A percentile compares a stretch with the other conserved stretches of the same genome.
These are phyloP conservation scores for Rugonectria rugulosa DNA, from an alignment of 2,329 filamentous ascomycete species.

Conservation along the genomic window DNA sequence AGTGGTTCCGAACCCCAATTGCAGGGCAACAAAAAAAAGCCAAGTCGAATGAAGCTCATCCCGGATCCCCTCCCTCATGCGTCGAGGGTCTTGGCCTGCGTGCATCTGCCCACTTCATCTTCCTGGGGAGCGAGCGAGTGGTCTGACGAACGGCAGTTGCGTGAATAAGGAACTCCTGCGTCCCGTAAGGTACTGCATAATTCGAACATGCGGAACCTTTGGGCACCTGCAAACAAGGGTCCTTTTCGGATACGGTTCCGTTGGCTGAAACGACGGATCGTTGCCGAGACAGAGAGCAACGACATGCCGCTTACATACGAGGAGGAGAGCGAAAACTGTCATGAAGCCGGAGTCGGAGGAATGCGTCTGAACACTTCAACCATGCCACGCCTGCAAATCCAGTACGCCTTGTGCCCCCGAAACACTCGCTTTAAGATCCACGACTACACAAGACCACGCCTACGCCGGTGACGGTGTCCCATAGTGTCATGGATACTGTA, in stretches of 20 bases:
- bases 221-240: neutral
- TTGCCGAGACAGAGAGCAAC: neutral
- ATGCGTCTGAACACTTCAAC: too few relatives aligned
- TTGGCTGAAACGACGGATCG: neutral
- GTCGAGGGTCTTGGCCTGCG: neutral
- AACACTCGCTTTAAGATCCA: too few relatives aligned
- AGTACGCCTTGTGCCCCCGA: too few relatives aligned
- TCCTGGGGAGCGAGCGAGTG: neutral
- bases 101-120: neutral
- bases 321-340: slow-evolving; percentile 1
- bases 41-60: neutral
- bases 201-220: neutral
- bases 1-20: neutral
- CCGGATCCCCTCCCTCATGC: neutral
- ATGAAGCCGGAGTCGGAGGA: slow-evolving; percentile 2
- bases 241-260: neutral
- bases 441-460: too few relatives aligned
- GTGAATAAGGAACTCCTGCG: neutral
- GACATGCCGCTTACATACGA: neutral
- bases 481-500: neutral
- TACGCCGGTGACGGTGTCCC: too few relatives aligned
- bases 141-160: neutral
- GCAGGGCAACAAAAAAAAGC: neutral
- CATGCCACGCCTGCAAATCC: too few relatives aligned
- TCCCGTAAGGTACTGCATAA: too few relatives aligned